A percentile compares a stretch with the other conserved stretches of the same genome.
Evolutionary conservation across 2,329 filamentous ascomycete genomes (phyloP).

Genomic region (Alternaria arbusti): DNA sequence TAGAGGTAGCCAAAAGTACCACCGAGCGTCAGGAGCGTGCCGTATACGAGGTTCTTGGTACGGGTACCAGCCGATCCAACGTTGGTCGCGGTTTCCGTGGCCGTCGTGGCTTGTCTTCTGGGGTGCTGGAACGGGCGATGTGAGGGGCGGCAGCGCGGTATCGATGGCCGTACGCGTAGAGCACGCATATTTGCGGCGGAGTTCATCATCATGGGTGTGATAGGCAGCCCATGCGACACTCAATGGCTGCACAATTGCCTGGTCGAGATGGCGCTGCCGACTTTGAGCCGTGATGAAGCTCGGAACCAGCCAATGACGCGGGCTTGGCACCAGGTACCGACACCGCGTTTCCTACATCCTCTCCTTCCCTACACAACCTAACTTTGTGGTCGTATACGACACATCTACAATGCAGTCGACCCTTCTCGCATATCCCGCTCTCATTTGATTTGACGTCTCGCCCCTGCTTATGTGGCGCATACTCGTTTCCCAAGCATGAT

Average conservation of each 20-base stretch:
- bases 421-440: neutral
- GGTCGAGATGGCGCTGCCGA: constrained; percentile 2
- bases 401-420: neutral
- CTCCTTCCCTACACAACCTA: neutral
- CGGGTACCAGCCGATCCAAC: constrained; percentile 52
- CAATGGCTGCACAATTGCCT: constrained; percentile 27
- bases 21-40: constrained; percentile 60
- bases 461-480: neutral
- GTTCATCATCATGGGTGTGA: constrained; percentile 31
- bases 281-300: neutral
- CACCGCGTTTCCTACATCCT: neutral
- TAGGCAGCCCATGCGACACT: constrained; percentile 24
- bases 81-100: constrained; percentile 38
- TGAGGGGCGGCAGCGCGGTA: constrained; percentile 22
- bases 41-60: constrained; percentile 59
- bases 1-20: constrained; percentile 58
- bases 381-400: neutral
- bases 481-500: neutral
- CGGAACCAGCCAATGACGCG: constrained; percentile 10
- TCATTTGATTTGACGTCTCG: neutral
- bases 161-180: constrained; percentile 33
- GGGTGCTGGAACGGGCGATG: constrained; percentile 23
- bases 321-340: constrained; percentile 3
- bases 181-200: constrained; percentile 36
- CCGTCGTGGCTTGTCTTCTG: constrained; percentile 31